phyloP scores from a whole-genome alignment of 2,329 filamentous ascomycete species.

The Fulvia fulva region DNA sequence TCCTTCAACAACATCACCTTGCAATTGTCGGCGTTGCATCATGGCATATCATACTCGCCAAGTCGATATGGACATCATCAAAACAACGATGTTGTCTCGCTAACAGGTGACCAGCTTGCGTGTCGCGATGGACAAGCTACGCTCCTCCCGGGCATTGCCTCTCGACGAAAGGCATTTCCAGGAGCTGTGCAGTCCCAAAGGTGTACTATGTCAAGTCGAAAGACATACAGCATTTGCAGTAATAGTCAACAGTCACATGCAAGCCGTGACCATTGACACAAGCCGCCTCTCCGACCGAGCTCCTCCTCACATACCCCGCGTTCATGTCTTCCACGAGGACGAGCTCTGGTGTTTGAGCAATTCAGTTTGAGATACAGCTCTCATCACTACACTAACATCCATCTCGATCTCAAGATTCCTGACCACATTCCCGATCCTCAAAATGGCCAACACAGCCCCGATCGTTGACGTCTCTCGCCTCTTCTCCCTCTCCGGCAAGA shows the following conservation, averaged over 20 bases:
- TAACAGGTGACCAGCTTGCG: too few species aligned
- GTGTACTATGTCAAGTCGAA: background rate
- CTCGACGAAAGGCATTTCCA: too few species aligned
- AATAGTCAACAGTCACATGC: too few species aligned
- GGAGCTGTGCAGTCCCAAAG: background rate
- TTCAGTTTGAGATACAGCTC: too few species aligned
- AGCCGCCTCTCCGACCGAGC: background rate
- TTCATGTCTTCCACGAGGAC: background rate
- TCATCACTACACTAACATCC: background rate
- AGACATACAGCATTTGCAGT: too few species aligned
- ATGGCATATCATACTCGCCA: too few species aligned
- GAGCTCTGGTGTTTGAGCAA: too few species aligned
- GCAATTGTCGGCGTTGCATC: too few species aligned
- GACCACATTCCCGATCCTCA: background rate
- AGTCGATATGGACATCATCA: background rate
- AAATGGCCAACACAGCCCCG: conserved; percentile 7
- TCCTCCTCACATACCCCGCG: background rate
- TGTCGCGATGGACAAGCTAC: too few species aligned
- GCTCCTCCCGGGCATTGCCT: too few species aligned
- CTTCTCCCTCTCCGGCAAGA: conserved; percentile 21
- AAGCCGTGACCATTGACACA: background rate
- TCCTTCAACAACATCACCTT: too few species aligned
- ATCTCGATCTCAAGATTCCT: background rate
- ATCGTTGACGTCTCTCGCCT: conserved; percentile 15
- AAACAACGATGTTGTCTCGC: too few species aligned